phyloP scores from a whole-genome alignment of 768 basidiomycete genomes.

The Xerocomellus chrysenteron region DNA sequence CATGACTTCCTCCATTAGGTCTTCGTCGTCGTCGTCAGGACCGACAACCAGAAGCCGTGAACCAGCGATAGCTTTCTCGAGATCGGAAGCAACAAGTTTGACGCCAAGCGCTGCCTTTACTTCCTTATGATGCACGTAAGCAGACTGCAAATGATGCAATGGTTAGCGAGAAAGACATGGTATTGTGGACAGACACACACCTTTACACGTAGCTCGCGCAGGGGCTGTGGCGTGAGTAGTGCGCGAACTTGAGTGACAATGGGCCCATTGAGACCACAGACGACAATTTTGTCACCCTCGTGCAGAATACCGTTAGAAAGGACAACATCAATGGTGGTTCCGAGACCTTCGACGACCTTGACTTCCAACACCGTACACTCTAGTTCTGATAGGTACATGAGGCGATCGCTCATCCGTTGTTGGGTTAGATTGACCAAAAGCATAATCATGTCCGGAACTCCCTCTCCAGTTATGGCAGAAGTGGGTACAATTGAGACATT shows the following conservation, averaged over 20 bases:
- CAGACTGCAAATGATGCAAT: conserved; percentile 53
- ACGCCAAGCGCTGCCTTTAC: conserved; percentile 97
- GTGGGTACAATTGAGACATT: conserved; percentile 98
- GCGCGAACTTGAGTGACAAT: conserved; percentile 95
- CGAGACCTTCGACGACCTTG: conserved; percentile 96
- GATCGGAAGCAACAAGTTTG: conserved; percentile 91
- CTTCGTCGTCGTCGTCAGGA: conserved; percentile 96
- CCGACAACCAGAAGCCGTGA: conserved; percentile 90
- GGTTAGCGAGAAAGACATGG: conserved; percentile 1
- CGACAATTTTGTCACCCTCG: conserved; percentile 92
- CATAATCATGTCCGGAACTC: conserved; percentile 99
- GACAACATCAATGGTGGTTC: conserved; percentile 96
- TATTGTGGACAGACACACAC: conserved; percentile 38
- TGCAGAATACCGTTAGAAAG: conserved; percentile 89
- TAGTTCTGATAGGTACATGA: conserved; percentile 97
- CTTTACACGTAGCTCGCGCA: conserved; percentile 95
- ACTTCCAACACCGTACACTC: conserved; percentile 99
- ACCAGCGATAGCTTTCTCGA: conserved; percentile 98
- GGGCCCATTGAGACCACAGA: conserved; percentile 96
- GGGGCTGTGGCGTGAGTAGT: conserved; percentile 90
- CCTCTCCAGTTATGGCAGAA: conserved; percentile 97
- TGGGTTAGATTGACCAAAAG: conserved; percentile 95
- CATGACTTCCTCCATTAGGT: conserved; percentile 94
- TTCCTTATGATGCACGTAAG: conserved; percentile 95
- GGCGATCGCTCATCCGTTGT: conserved; percentile 93